Base-by-base conservation (phyloP, 2,329 filamentous ascomycete species). In the Mycogone perniciosa region DNA sequence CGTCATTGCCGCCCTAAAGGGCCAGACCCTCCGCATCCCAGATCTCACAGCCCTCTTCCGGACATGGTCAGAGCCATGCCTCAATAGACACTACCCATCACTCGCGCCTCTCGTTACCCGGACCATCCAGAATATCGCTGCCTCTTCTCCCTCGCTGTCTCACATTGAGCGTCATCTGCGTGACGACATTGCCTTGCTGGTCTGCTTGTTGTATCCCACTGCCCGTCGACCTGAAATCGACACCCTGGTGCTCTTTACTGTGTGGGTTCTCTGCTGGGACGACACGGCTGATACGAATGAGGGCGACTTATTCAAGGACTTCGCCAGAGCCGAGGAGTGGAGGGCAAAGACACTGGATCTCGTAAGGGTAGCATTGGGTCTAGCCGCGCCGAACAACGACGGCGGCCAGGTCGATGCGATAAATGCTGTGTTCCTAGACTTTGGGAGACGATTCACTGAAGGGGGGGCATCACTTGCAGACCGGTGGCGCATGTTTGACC, bases 181-280 rank as follows among this genome's bases (percentile, higher is more conserved):
- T 34, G 63, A 68, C 26, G 68, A 71, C 37, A 64, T 65, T n/a
- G 54, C 60, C 5, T 30, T 55, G 1, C 31, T 62, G 5, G 43
- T 54, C 1, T 51, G 53, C 5, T 44, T 60, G 30, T 59, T 55
- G 51, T 67, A 57, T 33, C 61, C 64, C 2, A 44, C 56, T 7
- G 60, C 62, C 2, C 29, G 38, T 4, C 54, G 48, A 43, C 33
- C 42, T 1, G 50, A 48, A n/a, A 41, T 65, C 3, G 51, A 59
- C 31, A 54, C 55, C 6, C 49, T 67, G 39, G 55, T 57, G 2
- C 46, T 62, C 35, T 65, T 58, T 38, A 57, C 54, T 13, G 53
- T 59, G 33, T 67, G 65, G 65, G 39, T 67, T 11, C 54, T 68
- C 11, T 63, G 62, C 48, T 68, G 65, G 65, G 64, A 67, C 26